Percentiles rank a stretch among this genome's conserved stretches.
phyloP scores from a whole-genome alignment of 1,284 basidiomycete genomes.

The Ustilago shanxiensis region DNA sequence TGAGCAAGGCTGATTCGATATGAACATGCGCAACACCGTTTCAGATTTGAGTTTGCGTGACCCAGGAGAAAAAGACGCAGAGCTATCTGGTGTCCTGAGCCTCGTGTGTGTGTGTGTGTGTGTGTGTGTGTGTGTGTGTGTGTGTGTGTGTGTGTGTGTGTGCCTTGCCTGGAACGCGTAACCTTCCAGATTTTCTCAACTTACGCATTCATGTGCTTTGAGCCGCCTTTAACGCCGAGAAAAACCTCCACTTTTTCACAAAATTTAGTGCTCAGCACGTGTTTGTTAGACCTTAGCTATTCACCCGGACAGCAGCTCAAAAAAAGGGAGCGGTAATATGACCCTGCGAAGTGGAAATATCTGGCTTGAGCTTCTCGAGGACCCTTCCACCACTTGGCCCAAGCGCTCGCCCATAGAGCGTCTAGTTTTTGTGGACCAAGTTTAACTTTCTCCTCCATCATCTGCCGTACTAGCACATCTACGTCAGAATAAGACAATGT shows the following conservation, averaged over 20 bases:
- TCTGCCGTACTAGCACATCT: neutral
- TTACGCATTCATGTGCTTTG: neutral
- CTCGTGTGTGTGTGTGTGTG: no score
- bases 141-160: no score
- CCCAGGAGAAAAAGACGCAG: no score
- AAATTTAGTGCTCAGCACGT: neutral
- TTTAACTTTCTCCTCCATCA: neutral
- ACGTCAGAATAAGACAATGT: conserved; percentile 9
- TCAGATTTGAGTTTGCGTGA: conserved; percentile 6
- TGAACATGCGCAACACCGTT: neutral
- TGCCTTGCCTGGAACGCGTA: conserved; percentile 7
- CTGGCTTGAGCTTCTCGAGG: neutral
- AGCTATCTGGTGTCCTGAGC: no score
- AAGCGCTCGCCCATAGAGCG: neutral
- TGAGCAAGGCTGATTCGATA: conserved; percentile 1
- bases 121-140: no score
- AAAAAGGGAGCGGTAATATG: neutral
- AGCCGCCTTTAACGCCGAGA: conserved; percentile 12
- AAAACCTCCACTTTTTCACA: conserved; percentile 14
- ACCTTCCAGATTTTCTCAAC: neutral
- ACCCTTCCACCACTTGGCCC: neutral
- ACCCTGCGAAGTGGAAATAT: neutral
- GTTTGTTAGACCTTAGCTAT: neutral
- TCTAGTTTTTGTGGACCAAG: no score
- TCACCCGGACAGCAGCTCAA: neutral